phyloP scores from a whole-genome alignment of 176 grass and related monocot genomes.

The Dactylis glomerata region DNA sequence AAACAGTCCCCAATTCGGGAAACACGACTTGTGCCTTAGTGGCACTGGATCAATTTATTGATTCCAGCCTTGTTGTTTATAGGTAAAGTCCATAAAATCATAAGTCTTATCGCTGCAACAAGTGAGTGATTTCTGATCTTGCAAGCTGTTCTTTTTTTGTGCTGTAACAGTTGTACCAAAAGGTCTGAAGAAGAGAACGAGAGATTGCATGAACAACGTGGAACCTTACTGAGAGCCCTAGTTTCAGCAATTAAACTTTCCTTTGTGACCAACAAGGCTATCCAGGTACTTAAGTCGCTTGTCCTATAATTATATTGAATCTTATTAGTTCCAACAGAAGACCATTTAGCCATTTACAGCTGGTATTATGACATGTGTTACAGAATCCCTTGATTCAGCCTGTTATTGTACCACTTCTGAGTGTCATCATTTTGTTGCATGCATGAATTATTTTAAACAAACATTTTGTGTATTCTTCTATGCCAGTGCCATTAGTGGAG shows the following conservation, averaged over 20 bases:
- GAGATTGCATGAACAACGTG: constrained; percentile 39
- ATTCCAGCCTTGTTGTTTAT: constrained; percentile 49
- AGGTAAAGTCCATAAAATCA: constrained; percentile 45
- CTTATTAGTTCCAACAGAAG: constrained; percentile 1
- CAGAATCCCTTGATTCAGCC: background rate
- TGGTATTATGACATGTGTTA: background rate
- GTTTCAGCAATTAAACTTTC: constrained; percentile 64
- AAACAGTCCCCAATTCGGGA: constrained; percentile 21
- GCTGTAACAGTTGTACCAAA: constrained; percentile 36
- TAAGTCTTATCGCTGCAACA: constrained; percentile 12
- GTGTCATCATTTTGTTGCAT: background rate
- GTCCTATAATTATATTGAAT: constrained; percentile 4
- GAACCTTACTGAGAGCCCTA: constrained; percentile 53
- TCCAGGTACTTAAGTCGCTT: constrained; percentile 48
- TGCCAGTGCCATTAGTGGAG: background rate
- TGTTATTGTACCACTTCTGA: background rate
- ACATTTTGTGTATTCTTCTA: constrained; percentile 1
- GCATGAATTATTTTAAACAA: background rate
- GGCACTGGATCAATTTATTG: constrained; percentile 53
- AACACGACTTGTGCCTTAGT: constrained; percentile 34
- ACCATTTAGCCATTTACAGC: background rate
- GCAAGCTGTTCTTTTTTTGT: constrained; percentile 18
- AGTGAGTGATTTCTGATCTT: constrained; percentile 24
- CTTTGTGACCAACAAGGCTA: constrained; percentile 40
- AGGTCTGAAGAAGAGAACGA: constrained; percentile 45